Conservation (phyloP, 1,284 basidiomycete species). For the Sparassis latifolia region DNA sequence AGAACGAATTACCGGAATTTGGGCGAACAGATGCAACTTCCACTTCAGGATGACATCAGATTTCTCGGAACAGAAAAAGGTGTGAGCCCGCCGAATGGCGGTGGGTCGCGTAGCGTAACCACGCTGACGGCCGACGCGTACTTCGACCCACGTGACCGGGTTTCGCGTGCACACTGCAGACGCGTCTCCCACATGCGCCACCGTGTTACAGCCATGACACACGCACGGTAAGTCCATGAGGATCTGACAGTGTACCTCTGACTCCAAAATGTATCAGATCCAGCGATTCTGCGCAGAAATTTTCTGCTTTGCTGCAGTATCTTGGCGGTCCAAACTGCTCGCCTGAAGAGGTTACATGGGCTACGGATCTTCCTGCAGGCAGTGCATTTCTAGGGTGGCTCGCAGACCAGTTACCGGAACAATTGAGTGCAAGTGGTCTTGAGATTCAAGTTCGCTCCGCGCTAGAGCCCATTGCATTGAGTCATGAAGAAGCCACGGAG, state of each 20-base stretch:
- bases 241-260: background rate
- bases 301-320: conserved; percentile 3
- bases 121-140: too few relatives aligned
- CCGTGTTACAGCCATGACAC: background rate
- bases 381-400: conserved; percentile 18
- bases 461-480: conserved; percentile 11
- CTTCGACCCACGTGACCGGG: too few relatives aligned
- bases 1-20: too few relatives aligned
- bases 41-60: too few relatives aligned
- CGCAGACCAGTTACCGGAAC: conserved; percentile 9
- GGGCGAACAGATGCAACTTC: too few relatives aligned
- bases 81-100: too few relatives aligned
- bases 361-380: conserved; percentile 16
- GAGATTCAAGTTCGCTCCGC: background rate
- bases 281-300: background rate
- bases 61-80: too few relatives aligned
- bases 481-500: conserved; percentile 12
- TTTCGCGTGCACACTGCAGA: background rate
- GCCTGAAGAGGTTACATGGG: conserved; percentile 17
- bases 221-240: background rate
- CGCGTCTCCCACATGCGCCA: background rate
- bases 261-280: background rate
- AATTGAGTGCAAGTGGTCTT: background rate
- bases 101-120: too few relatives aligned
- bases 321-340: conserved; percentile 15